These are phyloP conservation scores for Tetrahymena thermophila DNA, from an alignment of 73 alveolate species.

Conservation along the genomic window DNA sequence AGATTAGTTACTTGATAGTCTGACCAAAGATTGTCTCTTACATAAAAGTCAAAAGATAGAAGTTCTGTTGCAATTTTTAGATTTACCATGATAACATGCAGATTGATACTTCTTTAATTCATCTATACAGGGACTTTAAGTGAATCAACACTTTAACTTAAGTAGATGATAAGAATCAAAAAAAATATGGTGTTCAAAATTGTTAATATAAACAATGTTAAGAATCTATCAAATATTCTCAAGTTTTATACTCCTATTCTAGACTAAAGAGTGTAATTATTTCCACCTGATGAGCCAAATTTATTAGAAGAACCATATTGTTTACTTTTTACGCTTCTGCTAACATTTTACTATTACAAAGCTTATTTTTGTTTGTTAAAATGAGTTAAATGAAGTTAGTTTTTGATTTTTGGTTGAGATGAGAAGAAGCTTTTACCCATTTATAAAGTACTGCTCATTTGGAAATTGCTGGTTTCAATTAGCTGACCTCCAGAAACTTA, in stretches of 20 bases:
- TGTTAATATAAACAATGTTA: not conserved
- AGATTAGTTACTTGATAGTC: not conserved
- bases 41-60: not conserved
- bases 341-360: not conserved
- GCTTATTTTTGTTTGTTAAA: not conserved
- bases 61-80: not conserved
- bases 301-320: not conserved
- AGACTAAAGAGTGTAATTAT: not conserved
- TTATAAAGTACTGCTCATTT: not conserved
- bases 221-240: not conserved
- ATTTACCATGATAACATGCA: not conserved
- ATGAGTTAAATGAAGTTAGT: not conserved
- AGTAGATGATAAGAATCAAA: not conserved
- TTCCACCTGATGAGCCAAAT: not conserved
- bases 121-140: not conserved
- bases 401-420: not conserved
- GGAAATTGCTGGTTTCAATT: not conserved
- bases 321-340: not conserved
- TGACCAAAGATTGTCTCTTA: not conserved
- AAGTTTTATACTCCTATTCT: not conserved
- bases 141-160: not conserved
- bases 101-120: not conserved
- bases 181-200: not conserved
- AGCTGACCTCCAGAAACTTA: not conserved
- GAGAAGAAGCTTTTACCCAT: not conserved